Base-by-base conservation (phyloP, 768 basidiomycete species). In the Suillus placidus region DNA sequence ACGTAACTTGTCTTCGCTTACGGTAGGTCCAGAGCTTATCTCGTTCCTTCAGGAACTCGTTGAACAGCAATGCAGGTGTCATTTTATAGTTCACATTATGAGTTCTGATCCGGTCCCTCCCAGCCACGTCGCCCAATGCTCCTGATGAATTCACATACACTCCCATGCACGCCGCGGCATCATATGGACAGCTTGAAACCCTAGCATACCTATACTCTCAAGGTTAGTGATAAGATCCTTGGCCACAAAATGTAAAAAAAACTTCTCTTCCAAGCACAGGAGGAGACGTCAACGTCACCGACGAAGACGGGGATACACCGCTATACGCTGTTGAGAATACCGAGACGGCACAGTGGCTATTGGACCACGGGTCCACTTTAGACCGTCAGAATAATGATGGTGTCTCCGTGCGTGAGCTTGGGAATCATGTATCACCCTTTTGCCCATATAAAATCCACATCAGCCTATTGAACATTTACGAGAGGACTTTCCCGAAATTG, bases 101-200 rank as follows among this genome's bases (percentile, higher is more conserved):
- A 73, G 74, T 70, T 78, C 76, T 78, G 73, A 74, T 73, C 74
- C 72, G 71, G 72, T 66, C 54, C 52, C 61, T 72, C 70, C 69
- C 76, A 87, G 87, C 82, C 47, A 71, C 88, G 49, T 89, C 89
- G 47, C 89, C 93, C 40, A 94, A 94, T 70, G 80, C 77, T 18
- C 88, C 89, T 6, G 93, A 94, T 72, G 72, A 75, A 8, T 82
- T 84, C 80, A 91, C 92, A 38, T 94, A 94, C 77, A 94, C 93
- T 0, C 92, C 93, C 42, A 93, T 94, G 91, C 95, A 97, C 78
- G 95, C 95, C 20, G 95, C 95, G 16, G 95, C 95, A 1, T 97
- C 95, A 1, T 97, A 97, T 72, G 93, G 88, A 20, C 95, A 95
- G 37, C 74, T 91, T 10, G 78, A 89, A 56, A 76, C 95, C 49